Base-by-base conservation (phyloP, 1,284 basidiomycete genomes). In the Pseudomicrostroma phylloplanum region DNA sequence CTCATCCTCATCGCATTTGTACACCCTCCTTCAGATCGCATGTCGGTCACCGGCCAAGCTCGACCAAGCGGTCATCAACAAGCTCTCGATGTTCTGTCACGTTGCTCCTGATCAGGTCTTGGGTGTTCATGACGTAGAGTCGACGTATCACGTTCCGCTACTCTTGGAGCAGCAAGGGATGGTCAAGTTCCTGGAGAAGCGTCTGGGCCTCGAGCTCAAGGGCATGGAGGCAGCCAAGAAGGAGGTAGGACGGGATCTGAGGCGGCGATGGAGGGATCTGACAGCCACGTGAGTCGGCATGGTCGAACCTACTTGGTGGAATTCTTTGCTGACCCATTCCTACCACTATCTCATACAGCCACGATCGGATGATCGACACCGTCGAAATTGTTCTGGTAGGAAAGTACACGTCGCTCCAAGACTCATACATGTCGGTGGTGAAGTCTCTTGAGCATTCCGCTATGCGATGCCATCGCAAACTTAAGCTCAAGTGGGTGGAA, bases 51-150 rank as follows among this genome's bases (percentile, higher is more conserved):
- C 83, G 60, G 73, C 81, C 53, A 81, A 89, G 0, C 84, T 99
- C 17, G 87, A 90, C 60, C 84, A 85, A 2, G 84, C 89, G 0
- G 94, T 94, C 53, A 96, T 93, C 81, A 85, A 88, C 75, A 98
- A 98, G 81, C 93, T 98, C 55, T 92, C 91, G 67, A 97, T 98
- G 93, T 98, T 98, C 85, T 98, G 94, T 81, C 96, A 98, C 78
- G 94, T 98, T 67, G 84, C 87, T 1, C 85, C 89, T 4, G 89
- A 92, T 74, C 96, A 98, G 80, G 96, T 98, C 48, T 85, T 98
- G 62, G 94, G 92, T 61, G 91, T 98, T 13, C 94, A 97, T 81
- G 92, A 98, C 77, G 91, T 98, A 48, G 87, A 88, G 7, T 96
- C 93, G 21, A 92, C 97, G 41, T 99, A 99, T 81, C 94, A 98